These are phyloP conservation scores for Fusarium lateritium DNA, from an alignment of 2,329 filamentous ascomycete species.

Conservation along the genomic window DNA sequence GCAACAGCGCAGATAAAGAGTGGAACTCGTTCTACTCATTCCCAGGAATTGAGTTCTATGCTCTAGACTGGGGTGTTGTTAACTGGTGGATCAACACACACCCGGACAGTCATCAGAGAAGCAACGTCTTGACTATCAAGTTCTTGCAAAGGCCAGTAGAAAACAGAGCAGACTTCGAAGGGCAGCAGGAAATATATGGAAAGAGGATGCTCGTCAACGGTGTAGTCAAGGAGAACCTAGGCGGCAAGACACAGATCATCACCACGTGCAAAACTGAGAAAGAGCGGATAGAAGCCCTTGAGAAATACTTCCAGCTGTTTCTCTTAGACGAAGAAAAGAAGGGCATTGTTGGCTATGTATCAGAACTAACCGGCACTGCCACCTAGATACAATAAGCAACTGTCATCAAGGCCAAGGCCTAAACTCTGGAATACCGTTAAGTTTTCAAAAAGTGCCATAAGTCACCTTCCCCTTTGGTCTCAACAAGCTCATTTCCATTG, in stretches of 20 bases:
- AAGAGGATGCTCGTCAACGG: conserved; percentile 47
- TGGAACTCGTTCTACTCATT: conserved; percentile 79
- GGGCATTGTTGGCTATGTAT: conserved; percentile 28
- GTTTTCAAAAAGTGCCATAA: conserved; percentile 51
- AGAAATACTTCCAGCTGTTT: conserved; percentile 63
- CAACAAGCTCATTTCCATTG: conserved; percentile 47
- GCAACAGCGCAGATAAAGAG: conserved; percentile 60
- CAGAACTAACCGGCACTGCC: not conserved
- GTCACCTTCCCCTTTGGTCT: conserved; percentile 48
- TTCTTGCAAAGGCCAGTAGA: conserved; percentile 63
- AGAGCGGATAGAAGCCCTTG: conserved; percentile 63
- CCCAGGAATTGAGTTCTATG: conserved; percentile 71
- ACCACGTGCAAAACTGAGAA: conserved; percentile 59
- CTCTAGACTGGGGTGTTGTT: conserved; percentile 69
- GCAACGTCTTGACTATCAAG: conserved; percentile 65
- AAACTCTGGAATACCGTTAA: not conserved
- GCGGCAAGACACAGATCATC: conserved; percentile 37
- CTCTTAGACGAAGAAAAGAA: conserved; percentile 53
- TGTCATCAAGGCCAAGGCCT: not conserved
- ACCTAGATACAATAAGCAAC: not conserved
- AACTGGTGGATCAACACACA: conserved; percentile 68
- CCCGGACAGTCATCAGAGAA: conserved; percentile 67
- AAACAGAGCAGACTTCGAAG: conserved; percentile 53
- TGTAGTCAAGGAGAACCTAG: conserved; percentile 44
- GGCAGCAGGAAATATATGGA: conserved; percentile 39